phyloP scores from a whole-genome alignment of 306 rosid species.

The Cicer bijugum region DNA sequence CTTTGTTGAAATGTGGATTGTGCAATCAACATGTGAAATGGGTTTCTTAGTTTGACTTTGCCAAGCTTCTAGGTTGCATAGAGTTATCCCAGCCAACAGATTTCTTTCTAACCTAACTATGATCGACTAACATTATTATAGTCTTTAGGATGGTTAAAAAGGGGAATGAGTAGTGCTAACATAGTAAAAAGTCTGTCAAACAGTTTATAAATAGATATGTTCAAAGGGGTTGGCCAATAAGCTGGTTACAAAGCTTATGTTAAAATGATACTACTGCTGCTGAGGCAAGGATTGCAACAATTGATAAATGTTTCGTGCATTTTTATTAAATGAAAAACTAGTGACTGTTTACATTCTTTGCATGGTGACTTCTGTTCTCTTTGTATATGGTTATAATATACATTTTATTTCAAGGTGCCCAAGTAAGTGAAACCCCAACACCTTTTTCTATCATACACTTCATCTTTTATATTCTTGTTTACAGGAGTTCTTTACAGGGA shows the following conservation, averaged over 20 bases:
- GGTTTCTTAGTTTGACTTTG: slow-evolving; percentile 15
- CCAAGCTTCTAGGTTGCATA: slow-evolving; percentile 24
- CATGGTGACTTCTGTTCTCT: background rate
- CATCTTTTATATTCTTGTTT: slow-evolving; percentile 43
- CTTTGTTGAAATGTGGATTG: slow-evolving; percentile 24
- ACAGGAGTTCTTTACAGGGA: slow-evolving; percentile 96
- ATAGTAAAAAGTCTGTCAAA: background rate
- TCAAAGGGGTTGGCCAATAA: background rate
- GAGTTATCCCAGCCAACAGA: slow-evolving; percentile 22
- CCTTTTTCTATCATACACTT: slow-evolving; percentile 16
- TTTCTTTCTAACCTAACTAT: slow-evolving; percentile 26
- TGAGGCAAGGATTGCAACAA: background rate
- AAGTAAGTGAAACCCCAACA: background rate
- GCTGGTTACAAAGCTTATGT: background rate
- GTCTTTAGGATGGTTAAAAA: background rate
- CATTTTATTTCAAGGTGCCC: slow-evolving; percentile 8
- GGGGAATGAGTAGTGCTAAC: background rate
- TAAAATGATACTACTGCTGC: background rate
- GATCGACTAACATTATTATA: slow-evolving; percentile 13
- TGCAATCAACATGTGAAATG: background rate
- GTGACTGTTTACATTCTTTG: background rate
- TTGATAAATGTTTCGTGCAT: background rate
- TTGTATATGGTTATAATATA: slow-evolving; percentile 15
- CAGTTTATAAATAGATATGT: background rate
- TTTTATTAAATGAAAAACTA: background rate